Evolutionary conservation across 2,329 filamentous ascomycete genomes (phyloP).

Genomic region (Colletotrichum limetticola): DNA sequence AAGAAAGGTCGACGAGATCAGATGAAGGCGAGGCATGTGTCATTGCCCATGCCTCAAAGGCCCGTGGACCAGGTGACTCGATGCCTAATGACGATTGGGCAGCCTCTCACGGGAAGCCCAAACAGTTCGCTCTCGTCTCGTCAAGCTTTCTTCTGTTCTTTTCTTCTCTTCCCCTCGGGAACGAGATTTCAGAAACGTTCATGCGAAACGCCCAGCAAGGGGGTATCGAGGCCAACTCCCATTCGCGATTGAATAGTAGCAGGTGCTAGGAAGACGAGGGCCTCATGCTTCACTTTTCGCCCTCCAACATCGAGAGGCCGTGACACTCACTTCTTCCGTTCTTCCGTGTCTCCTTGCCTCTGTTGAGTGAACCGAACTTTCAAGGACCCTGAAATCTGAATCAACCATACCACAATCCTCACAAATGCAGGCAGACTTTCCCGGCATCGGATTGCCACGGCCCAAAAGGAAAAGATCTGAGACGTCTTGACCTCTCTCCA

Average conservation of each 20-base stretch:
- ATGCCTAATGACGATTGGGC: background rate
- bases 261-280: no score
- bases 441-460: background rate
- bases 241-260: background rate
- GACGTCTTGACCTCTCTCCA: background rate
- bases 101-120: no score
- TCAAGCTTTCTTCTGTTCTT: background rate
- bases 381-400: background rate
- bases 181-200: background rate
- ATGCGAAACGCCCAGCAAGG: background rate
- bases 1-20: background rate
- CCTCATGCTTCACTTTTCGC: background rate
- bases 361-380: background rate
- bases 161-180: background rate
- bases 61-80: background rate
- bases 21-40: constrained; percentile 12
- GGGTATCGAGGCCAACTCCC: background rate
- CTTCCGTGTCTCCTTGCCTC: no score
- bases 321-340: background rate
- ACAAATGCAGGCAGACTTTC: background rate
- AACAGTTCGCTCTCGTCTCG: background rate
- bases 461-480: background rate
- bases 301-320: background rate
- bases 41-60: background rate
- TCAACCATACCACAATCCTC: background rate